Base-by-base conservation (phyloP, 2,329 filamentous ascomycete genomes). In the Plectosphaerella cucumerina region DNA sequence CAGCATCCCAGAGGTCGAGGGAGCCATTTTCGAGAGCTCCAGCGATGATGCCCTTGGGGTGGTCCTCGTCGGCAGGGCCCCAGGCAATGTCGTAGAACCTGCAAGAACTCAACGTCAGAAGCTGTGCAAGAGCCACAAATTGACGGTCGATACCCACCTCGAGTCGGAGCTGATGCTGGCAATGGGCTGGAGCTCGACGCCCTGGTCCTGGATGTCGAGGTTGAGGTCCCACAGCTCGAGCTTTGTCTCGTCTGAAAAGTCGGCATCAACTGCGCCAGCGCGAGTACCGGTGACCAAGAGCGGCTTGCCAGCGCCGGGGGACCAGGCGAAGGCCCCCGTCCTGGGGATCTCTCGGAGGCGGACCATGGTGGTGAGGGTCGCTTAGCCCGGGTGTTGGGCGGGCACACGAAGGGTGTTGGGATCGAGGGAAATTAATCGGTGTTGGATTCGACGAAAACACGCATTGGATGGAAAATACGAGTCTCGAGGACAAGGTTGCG, bases 51-150 rank as follows among this genome's bases (percentile, higher is more conserved):
- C 95, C 94, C 59, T 84, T 82, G 14, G 89, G 86, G 63, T 90
- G 81, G 56, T 90, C 85, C 54, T 87, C 86, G 60, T 86, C 89
- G 45, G 89, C 84, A 58, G 88, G 84, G 51, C 90, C 87, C 94
- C 94, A 99, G 54, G 93, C 91, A 67, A 99, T 88, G 66, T 97
- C 94, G 70, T 97, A 94, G 71, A 99, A 99, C 63, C 94, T 96
- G 65, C 42, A 49, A n/a, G 3, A 9, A n/a, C 17, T 18, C 10
- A 37, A 8, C 39, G 35, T 39, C 20, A 42, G 35, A 15, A 21
- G 9, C 10, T 18, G 23, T 17, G 6, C 39, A 21, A 17, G 18
- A 17, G 39, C 37, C 15, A 47, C 5, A 35, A 4, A 5, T 6
- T 4, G 15, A 35, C 53, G 20, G 51, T 44, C 42, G 44, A 44